Conservation (phyloP, 192 early-diverging fungal genomes). For the Dispira simplex region DNA sequence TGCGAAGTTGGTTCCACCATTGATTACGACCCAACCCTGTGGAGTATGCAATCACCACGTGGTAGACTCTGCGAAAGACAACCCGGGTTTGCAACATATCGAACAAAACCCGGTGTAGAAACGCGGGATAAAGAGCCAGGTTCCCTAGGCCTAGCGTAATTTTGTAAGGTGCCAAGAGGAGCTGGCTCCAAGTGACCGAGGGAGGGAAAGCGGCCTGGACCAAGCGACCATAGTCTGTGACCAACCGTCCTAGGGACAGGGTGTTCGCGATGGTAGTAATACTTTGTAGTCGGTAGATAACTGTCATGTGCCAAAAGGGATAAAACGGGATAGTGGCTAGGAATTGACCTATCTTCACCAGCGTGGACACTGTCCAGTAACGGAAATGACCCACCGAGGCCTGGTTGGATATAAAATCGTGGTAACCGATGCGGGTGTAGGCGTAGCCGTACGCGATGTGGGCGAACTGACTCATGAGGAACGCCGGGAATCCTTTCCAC, state of each 20-base stretch:
- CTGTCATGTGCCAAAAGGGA: neutral
- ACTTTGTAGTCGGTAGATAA: neutral
- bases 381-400: neutral
- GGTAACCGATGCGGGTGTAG: neutral
- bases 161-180: neutral
- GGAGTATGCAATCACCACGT: neutral
- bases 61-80: neutral
- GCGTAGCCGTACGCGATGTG: neutral
- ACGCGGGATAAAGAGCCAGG: neutral
- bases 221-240: neutral
- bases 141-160: neutral
- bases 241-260: neutral
- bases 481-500: neutral
- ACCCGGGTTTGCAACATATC: constrained; percentile 1
- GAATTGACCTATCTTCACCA: neutral
- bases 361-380: neutral
- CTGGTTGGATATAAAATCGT: neutral
- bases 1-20: neutral
- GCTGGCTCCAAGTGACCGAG: neutral
- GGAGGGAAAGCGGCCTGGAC: neutral
- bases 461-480: neutral
- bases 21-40: neutral
- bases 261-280: neutral
- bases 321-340: neutral
- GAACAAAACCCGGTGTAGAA: neutral